phyloP scores from a whole-genome alignment of 768 basidiomycete genomes.

The Phaeotremella fagi region DNA sequence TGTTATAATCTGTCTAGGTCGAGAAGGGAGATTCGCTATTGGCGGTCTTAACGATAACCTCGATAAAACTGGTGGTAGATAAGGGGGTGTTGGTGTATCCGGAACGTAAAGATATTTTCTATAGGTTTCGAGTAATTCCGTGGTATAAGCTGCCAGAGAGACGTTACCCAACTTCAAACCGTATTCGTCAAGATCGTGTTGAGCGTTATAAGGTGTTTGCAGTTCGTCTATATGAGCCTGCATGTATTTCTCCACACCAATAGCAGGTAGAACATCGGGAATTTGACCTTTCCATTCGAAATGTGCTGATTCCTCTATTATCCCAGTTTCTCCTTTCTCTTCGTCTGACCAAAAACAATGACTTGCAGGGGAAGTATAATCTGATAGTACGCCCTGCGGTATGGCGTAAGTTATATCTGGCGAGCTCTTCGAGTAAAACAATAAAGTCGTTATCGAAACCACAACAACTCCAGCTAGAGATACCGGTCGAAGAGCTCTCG shows the following conservation, averaged over 20 bases:
- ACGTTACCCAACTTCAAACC: constrained; percentile 20
- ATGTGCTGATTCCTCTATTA: not conserved
- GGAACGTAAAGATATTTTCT: constrained; percentile 16
- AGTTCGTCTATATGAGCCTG: constrained; percentile 18
- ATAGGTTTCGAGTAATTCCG: constrained; percentile 27
- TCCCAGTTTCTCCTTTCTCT: not conserved
- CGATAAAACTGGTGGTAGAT: constrained; percentile 25
- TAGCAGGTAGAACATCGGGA: constrained; percentile 14
- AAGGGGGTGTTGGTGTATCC: constrained; percentile 8
- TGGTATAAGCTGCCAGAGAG: constrained; percentile 18
- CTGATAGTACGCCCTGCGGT: constrained; percentile 6
- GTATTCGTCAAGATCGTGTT: constrained; percentile 19
- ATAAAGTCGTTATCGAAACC: not conserved
- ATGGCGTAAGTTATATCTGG: constrained; percentile 2
- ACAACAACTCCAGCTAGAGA: too few species aligned
- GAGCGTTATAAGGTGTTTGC: constrained; percentile 8
- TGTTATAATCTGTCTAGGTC: constrained; percentile 30
- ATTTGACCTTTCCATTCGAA: constrained; percentile 10
- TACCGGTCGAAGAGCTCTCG: too few species aligned
- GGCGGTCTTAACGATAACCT: constrained; percentile 32
- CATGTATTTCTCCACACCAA: constrained; percentile 19
- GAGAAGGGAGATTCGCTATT: constrained; percentile 16
- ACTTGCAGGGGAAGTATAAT: constrained; percentile 16
- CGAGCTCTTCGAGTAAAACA: not conserved
- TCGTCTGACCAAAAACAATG: constrained; percentile 15